A percentile compares a stretch with the other conserved stretches of the same genome.
These are phyloP conservation scores for Gracilaria vermiculophylla DNA, from an alignment of 23 red algal species.

Conservation along the genomic window DNA sequence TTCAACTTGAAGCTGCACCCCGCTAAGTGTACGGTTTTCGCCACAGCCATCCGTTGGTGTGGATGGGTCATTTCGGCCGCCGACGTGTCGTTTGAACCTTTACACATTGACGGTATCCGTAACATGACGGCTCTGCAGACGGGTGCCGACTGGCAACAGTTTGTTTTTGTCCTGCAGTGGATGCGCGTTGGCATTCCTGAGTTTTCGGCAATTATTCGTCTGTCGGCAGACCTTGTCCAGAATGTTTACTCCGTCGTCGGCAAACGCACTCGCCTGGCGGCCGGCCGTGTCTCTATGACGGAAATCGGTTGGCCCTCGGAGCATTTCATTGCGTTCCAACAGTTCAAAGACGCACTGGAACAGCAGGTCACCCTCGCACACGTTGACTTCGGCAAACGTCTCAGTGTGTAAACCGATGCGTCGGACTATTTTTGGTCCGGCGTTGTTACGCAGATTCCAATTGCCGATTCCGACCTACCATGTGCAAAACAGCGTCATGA, in stretches of 20 bases:
- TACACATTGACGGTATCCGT: background rate
- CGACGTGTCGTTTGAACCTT: background rate
- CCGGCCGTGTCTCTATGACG: background rate
- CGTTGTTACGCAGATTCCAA: conserved; percentile 11
- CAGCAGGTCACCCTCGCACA: background rate
- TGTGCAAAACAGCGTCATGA: background rate
- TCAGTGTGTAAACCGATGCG: background rate
- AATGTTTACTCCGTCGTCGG: background rate
- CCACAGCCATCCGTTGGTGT: background rate
- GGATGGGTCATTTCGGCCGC: background rate
- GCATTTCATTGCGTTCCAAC: background rate
- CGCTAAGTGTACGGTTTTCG: background rate
- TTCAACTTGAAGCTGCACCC: background rate
- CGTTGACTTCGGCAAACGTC: background rate
- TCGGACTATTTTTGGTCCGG: background rate
- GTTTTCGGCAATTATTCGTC: background rate
- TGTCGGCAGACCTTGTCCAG: background rate
- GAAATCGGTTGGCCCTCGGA: background rate
- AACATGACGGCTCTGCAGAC: background rate
- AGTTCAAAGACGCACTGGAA: background rate
- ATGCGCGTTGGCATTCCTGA: background rate
- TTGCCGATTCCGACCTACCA: background rate
- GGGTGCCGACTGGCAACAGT: background rate
- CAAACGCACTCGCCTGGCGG: background rate
- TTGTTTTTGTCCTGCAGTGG: background rate